Evolutionary conservation across 2,329 filamentous ascomycete species (phyloP).

Genomic region (Periconia macrospinosa): DNA sequence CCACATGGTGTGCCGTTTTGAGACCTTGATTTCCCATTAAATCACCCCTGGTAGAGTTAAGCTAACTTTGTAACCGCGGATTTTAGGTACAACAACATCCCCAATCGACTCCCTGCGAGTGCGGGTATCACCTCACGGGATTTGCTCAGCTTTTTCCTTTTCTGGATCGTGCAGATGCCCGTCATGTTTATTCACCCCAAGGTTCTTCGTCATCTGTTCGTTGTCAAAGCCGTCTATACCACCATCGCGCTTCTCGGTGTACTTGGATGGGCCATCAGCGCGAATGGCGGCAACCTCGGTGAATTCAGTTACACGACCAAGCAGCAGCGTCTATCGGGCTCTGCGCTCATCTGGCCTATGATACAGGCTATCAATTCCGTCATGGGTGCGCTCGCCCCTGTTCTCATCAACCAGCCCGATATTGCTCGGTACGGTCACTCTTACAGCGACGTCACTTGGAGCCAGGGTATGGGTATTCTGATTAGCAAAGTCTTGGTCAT

Average conservation of each 20-base stretch:
- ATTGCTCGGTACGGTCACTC: slow-evolving; percentile 44
- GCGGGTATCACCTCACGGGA: slow-evolving; percentile 37
- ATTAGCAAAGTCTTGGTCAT: slow-evolving; percentile 45
- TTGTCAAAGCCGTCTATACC: slow-evolving; percentile 34
- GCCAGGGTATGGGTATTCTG: slow-evolving; percentile 42
- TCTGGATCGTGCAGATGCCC: slow-evolving; percentile 34
- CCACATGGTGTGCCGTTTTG: no score
- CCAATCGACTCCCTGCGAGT: slow-evolving; percentile 27
- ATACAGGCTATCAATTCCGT: slow-evolving; percentile 48
- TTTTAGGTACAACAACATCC: slow-evolving; percentile 42
- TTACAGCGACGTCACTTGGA: slow-evolving; percentile 28
- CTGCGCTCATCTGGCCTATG: slow-evolving; percentile 40
- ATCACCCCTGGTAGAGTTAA: no score
- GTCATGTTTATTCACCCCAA: slow-evolving; percentile 37
- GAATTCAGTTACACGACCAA: slow-evolving; percentile 7
- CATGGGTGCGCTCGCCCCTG: slow-evolving; percentile 44
- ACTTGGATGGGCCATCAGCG: slow-evolving; percentile 41
- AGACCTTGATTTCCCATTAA: no score
- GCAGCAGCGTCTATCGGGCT: slow-evolving; percentile 18
- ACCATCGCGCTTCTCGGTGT: slow-evolving; percentile 36
- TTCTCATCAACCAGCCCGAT: slow-evolving; percentile 48
- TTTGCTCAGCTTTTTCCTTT: slow-evolving; percentile 36
- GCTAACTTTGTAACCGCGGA: no score
- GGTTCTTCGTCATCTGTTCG: slow-evolving; percentile 28
- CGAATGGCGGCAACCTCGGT: slow-evolving; percentile 26